Conservation (phyloP, 2,329 filamentous ascomycete species). For the Clarireedia paspali region DNA sequence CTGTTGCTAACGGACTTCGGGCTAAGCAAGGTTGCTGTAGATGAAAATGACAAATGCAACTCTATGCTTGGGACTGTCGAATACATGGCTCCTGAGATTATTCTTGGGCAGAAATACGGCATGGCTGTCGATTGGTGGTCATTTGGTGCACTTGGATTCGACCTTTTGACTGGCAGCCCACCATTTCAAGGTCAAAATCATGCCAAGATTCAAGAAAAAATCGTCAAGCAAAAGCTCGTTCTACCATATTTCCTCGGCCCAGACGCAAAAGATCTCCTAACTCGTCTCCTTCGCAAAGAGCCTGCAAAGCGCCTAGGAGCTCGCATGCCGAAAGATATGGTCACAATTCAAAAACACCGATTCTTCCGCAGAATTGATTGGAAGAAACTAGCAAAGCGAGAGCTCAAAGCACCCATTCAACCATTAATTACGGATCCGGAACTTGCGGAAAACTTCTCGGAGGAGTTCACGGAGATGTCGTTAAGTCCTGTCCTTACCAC, state of each 20-base stretch:
- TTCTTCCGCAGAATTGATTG: slow-evolving; percentile 98
- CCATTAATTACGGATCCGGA: slow-evolving; percentile 94
- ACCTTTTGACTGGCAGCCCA: slow-evolving; percentile 84
- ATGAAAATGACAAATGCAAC: slow-evolving; percentile 64
- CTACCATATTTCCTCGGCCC: slow-evolving; percentile 86
- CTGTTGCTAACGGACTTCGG: slow-evolving; percentile 94
- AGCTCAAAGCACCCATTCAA: slow-evolving; percentile 81
- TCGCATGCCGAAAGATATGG: slow-evolving; percentile 82
- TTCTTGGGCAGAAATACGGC: slow-evolving; percentile 81
- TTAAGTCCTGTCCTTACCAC: slow-evolving; percentile 61
- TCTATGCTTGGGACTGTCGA: slow-evolving; percentile 92
- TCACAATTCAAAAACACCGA: slow-evolving; percentile 79
- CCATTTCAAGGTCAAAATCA: slow-evolving; percentile 89
- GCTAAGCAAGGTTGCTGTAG: slow-evolving; percentile 85
- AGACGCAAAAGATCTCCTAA: slow-evolving; percentile 91
- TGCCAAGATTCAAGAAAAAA: slow-evolving; percentile 92
- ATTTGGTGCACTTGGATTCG: slow-evolving; percentile 83
- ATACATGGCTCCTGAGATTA: slow-evolving; percentile 95
- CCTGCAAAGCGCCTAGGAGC: slow-evolving; percentile 82
- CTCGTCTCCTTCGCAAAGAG: slow-evolving; percentile 83
- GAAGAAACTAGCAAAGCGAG: slow-evolving; percentile 73
- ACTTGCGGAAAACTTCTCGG: slow-evolving; percentile 89
- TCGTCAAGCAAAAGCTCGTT: slow-evolving; percentile 82
- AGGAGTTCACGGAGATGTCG: slow-evolving; percentile 82
- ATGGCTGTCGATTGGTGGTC: slow-evolving; percentile 99